Evolutionary conservation across 2,329 filamentous ascomycete species (phyloP), one percentile per base, ranked within the genome.

Genomic region (Botrytis sinoallii): DNA sequence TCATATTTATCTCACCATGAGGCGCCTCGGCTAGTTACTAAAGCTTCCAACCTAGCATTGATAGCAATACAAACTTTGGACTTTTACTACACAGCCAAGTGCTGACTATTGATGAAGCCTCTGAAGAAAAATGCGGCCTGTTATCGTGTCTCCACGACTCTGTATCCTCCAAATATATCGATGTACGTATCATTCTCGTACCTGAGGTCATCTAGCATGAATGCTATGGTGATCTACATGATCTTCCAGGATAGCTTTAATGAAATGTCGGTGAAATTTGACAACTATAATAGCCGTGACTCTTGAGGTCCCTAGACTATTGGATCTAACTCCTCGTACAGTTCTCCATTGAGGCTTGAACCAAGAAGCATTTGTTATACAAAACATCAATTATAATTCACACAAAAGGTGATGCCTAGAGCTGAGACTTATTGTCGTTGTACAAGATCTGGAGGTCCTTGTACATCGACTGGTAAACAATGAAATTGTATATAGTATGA

Each of bases 211-310:
- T 65, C 18, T 35, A 65, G 32, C 42, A 35, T 48, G 16, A 48
- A 6, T n/a, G 32, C 29, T 9, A 52, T 48, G 16, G 40, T 67
- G 64, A 67, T 67, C 64, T 67, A 67, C 64, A n/a, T 38, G 38
- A 67, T 38, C 64, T 18, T 38, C 44, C 10, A 20, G 64, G 64
- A 52, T 52, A 22, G 32, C 32, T 67, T 35, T 12, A 32, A 67
- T 67, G 64, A 67, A 67, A 67, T 52, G 22, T 42, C 61, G 25
- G 61, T 52, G 40, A 67, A 52, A 67, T 52, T n/a, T 38, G 64
- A 52, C 64, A 4, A 38, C 44, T 20, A 10, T 48, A 16, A 67
- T 38, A 52, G 22, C 46, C 44, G 44, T 57, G n/a, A 57, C n/a
- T 57, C n/a, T 29, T 57, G 52, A 57, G 52, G 14, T 8, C 52